Percentiles rank a stretch among this genome's conserved stretches.
Conservation (phyloP, 441 rosid genomes). For the Omphalea diandra region DNA sequence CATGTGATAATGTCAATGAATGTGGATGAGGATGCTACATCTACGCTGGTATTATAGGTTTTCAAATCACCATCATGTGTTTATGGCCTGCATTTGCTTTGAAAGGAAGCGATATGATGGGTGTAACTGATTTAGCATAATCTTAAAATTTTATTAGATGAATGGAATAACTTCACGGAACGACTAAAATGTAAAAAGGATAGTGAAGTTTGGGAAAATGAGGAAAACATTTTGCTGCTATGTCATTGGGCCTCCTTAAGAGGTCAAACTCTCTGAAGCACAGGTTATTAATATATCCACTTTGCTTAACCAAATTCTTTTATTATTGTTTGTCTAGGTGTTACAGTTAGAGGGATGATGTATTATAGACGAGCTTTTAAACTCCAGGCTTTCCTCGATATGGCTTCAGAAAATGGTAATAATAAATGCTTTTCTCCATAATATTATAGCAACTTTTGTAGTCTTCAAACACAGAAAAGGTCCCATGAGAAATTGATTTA, state of each 20-base stretch:
- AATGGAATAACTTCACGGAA: constrained; percentile 97
- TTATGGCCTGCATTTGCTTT: constrained; percentile 10
- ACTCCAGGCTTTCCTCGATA: constrained; percentile 99
- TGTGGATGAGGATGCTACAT: no score
- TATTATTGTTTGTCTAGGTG: constrained; percentile 10
- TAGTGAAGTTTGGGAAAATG: constrained; percentile 71
- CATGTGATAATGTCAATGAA: no score
- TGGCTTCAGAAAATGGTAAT: constrained; percentile 86
- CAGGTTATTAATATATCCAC: constrained; percentile 53
- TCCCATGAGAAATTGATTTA: constrained; percentile 8
- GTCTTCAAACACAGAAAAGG: neutral
- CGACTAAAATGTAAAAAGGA: constrained; percentile 74
- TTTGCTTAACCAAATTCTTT: constrained; percentile 17
- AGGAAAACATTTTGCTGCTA: constrained; percentile 89
- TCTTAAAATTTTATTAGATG: constrained; percentile 49
- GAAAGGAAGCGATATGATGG: constrained; percentile 13
- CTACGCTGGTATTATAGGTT: constrained; percentile 63
- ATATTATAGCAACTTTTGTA: neutral
- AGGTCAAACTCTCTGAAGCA: constrained; percentile 96
- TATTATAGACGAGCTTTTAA: constrained; percentile 92
- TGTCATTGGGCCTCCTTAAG: constrained; percentile 98
- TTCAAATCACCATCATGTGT: constrained; percentile 13
- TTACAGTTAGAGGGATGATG: constrained; percentile 99
- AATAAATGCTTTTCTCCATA: constrained; percentile 11
- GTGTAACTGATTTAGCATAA: constrained; percentile 13